Base-by-base conservation (phyloP, 163 green algal species). In the Volvox carteri region DNA sequence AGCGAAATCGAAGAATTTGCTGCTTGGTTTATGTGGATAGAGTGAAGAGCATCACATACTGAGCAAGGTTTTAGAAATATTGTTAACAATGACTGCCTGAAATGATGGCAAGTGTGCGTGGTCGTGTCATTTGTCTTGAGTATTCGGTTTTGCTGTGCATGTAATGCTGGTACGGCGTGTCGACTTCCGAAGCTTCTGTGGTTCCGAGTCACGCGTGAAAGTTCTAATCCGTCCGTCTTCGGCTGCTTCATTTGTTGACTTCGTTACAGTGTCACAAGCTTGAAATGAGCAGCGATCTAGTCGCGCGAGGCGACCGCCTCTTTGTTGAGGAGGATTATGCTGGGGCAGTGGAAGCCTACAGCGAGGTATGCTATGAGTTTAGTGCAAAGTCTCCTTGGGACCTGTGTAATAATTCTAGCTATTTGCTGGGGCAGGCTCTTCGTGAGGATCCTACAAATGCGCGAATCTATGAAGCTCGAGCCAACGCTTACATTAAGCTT, bases 271-370 rank as follows among this genome's bases (percentile, higher is more conserved):
- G 48, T 23, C 48, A 18, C 39, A 42, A 25, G 39, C n/a, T 42
- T 25, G 6, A 48, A 84, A 86, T 86, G 78, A 41, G 46, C 9
- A 41, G 21, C 5, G 83, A 88, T 23, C 58, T 91, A 14, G 37
- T 94, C 2, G 72, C 81, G 18, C 42, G 74, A 0, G 93, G 79
- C 2, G 90, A 96, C 86, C 84, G 90, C 18, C 74, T 75, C 0
- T 96, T 96, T 90, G 91, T 96, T 8, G 92, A 96, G 39, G 93
- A 95, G 42, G 87, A 96, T 2, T 96, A 92, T 37, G 91, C 92
- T 9, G 75, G 89, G 2, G 94, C 94, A 11, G 28, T 95, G 8
- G 65, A 93, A 30, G 75, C 92, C 0, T 97, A 95, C 73, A 93
- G 85, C 23, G 78, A 96, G 90, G 94, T 93, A 52, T 39, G 30